phyloP scores from a whole-genome alignment of 2,329 filamentous ascomycete species.

The Eurotiales sp. region DNA sequence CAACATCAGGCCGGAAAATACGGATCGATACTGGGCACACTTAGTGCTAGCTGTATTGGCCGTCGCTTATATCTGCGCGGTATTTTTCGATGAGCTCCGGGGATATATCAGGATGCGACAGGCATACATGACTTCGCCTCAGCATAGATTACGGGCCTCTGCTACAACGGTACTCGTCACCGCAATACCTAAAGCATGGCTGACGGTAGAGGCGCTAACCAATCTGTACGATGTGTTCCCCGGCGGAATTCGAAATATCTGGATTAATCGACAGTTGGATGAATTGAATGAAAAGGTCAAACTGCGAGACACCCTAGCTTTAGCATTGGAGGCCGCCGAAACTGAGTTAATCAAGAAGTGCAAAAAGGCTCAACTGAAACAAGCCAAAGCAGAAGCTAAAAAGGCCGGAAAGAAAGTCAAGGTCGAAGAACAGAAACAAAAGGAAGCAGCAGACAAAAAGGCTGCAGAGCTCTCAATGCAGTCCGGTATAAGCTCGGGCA shows the following conservation, averaged over 20 bases:
- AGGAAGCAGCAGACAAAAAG: constrained; percentile 49
- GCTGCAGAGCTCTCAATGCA: constrained; percentile 44
- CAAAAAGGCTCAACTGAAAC: constrained; percentile 73
- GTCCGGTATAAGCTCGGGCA: constrained; percentile 52
- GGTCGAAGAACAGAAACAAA: constrained; percentile 39
- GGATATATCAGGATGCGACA: constrained; percentile 92
- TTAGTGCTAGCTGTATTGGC: constrained; percentile 73
- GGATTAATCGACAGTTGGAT: constrained; percentile 89
- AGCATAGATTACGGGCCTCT: constrained; percentile 88
- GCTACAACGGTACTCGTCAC: constrained; percentile 94
- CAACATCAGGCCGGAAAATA: constrained; percentile 67
- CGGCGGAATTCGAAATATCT: constrained; percentile 90
- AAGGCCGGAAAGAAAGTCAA: constrained; percentile 49
- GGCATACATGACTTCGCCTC: constrained; percentile 88
- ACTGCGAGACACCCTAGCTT: constrained; percentile 66
- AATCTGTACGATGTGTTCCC: constrained; percentile 94
- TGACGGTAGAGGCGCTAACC: constrained; percentile 73
- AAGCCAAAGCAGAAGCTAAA: constrained; percentile 61
- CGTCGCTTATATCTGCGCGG: constrained; percentile 77
- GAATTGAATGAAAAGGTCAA: constrained; percentile 80
- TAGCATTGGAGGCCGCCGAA: constrained; percentile 72
- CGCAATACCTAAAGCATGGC: constrained; percentile 86
- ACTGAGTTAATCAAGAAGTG: constrained; percentile 77
- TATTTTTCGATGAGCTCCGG: constrained; percentile 80
- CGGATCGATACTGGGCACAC: constrained; percentile 77